A percentile compares a stretch with the other conserved stretches of the same genome.
These are phyloP conservation scores for Jacaranda mimosifolia DNA, from an alignment of 257 asterid species.

Conservation along the genomic window DNA sequence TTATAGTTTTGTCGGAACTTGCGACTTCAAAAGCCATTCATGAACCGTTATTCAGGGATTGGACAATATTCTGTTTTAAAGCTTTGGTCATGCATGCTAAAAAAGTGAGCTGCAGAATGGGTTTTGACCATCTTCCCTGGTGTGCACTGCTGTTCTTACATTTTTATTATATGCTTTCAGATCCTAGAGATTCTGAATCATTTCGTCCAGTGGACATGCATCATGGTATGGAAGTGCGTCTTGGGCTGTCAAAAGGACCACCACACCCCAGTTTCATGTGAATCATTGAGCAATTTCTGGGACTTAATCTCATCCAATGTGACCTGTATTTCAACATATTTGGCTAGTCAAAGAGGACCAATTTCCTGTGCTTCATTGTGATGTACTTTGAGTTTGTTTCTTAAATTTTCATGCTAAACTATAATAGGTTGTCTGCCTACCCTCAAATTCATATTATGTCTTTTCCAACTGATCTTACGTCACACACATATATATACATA, in stretches of 20 bases:
- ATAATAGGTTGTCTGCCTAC: not conserved
- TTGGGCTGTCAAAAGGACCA: slow-evolving; percentile 73
- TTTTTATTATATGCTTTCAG: slow-evolving; percentile 45
- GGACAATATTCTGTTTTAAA: not conserved
- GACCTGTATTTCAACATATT: slow-evolving; percentile 27
- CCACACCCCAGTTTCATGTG: slow-evolving; percentile 67
- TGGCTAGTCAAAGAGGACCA: not conserved
- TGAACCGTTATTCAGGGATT: not conserved
- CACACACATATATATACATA: no score
- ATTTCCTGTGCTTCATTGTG: not conserved
- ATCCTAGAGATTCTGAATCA: slow-evolving; percentile 73
- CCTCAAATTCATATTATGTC: not conserved
- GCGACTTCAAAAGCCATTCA: not conserved
- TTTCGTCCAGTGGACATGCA: slow-evolving; percentile 67
- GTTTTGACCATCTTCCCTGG: not conserved
- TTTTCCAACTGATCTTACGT: not conserved
- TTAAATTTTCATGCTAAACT: not conserved
- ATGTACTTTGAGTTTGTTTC: not conserved
- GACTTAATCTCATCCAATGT: not conserved
- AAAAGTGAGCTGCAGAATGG: not conserved
- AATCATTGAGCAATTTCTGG: slow-evolving; percentile 34
- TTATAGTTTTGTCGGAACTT: not conserved
- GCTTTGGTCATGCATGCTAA: slow-evolving; percentile 3
- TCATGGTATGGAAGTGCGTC: slow-evolving; percentile 82
- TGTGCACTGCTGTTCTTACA: slow-evolving; percentile 9